Conservation (phyloP, 306 rosid species). For the Trifolium fragiferum region DNA sequence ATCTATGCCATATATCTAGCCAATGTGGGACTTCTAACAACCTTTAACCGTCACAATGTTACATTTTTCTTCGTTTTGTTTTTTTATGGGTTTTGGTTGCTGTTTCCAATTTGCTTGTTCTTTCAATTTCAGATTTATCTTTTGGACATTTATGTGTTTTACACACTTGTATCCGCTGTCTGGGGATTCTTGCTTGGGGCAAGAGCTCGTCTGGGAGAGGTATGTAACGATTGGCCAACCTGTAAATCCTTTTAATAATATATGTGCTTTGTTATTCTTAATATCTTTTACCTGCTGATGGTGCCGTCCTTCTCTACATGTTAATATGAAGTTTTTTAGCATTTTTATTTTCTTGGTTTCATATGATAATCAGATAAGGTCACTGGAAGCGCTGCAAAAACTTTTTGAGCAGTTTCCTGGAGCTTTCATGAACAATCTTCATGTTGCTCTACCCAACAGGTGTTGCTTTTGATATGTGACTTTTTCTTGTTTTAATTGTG, state of each 20-base stretch:
- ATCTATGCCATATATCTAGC: too few species aligned
- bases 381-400: constrained; percentile 83
- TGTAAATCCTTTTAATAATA: constrained; percentile 18
- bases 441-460: constrained; percentile 69
- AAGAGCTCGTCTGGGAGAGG: constrained; percentile 94
- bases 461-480: constrained; percentile 28
- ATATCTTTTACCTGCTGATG: constrained; percentile 15
- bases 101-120: constrained; percentile 7
- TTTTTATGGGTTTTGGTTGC: neutral
- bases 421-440: constrained; percentile 82
- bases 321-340: constrained; percentile 13
- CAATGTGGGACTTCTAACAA: too few species aligned
- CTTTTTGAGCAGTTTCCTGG: constrained; percentile 91
- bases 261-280: constrained; percentile 26
- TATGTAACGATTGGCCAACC: constrained; percentile 39
- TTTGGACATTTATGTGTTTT: constrained; percentile 75
- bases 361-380: constrained; percentile 74
- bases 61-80: neutral
- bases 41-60: neutral
- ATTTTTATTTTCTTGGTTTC: neutral
- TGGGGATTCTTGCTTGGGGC: constrained; percentile 94
- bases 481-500: constrained; percentile 4
- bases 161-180: constrained; percentile 76
- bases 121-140: constrained; percentile 75
- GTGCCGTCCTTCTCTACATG: constrained; percentile 9